Conservation (phyloP, 495 filamentous ascomycete species). For the Penicillium paradoxum region DNA sequence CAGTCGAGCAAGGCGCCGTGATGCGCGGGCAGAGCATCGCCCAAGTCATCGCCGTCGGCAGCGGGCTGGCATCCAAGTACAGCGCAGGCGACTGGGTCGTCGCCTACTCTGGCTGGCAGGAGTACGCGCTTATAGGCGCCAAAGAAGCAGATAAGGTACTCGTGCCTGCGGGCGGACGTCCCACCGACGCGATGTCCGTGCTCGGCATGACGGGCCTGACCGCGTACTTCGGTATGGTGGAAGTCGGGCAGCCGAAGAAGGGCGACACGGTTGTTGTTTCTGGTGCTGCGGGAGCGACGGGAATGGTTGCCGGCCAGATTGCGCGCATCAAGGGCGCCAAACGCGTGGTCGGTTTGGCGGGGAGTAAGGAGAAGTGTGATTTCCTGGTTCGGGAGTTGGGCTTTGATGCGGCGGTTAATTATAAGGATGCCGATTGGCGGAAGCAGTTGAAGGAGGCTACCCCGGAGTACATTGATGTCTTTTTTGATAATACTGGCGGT, state of each 20-base stretch:
- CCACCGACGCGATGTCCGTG: slow-evolving; percentile 57
- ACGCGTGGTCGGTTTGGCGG: slow-evolving; percentile 49
- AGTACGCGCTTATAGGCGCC: slow-evolving; percentile 50
- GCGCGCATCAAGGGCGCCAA: slow-evolving; percentile 56
- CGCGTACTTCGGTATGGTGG: slow-evolving; percentile 62
- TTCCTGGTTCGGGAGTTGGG: slow-evolving; percentile 45
- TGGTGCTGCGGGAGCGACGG: slow-evolving; percentile 67
- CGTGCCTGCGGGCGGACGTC: slow-evolving; percentile 43
- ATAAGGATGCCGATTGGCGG: slow-evolving; percentile 51
- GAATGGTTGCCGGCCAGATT: slow-evolving; percentile 65
- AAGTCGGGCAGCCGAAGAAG: slow-evolving; percentile 51
- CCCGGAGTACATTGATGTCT: slow-evolving; percentile 52
- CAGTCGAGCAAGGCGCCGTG: slow-evolving; percentile 58
- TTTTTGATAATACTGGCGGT: slow-evolving; percentile 54
- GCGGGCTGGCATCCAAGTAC: slow-evolving; percentile 34
- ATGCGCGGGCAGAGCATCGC: slow-evolving; percentile 63
- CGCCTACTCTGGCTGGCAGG: slow-evolving; percentile 55
- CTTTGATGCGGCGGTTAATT: slow-evolving; percentile 53
- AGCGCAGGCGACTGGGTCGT: slow-evolving; percentile 49
- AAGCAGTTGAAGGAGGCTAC: slow-evolving; percentile 44
- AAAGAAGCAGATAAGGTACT: slow-evolving; percentile 40
- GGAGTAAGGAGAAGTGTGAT: slow-evolving; percentile 44
- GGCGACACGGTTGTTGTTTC: slow-evolving; percentile 64
- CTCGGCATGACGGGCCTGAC: slow-evolving; percentile 57
- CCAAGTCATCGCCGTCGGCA: slow-evolving; percentile 47